Base-by-base conservation (phyloP, 2,329 filamentous ascomycete genomes). In the Aureobasidium namibiae region DNA sequence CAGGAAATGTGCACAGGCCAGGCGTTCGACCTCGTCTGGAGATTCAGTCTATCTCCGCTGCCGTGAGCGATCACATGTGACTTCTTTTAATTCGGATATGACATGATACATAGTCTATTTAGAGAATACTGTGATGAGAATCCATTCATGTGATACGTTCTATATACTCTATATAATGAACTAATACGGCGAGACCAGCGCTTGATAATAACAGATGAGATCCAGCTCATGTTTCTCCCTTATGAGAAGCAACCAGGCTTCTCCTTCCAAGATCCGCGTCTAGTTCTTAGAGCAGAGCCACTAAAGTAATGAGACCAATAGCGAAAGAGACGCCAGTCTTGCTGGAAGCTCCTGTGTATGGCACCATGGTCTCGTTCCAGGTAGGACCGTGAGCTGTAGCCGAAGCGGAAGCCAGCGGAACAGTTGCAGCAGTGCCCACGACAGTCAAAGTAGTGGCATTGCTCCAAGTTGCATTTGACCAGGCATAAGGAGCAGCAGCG, bases 281-380 rank as follows among this genome's bases (percentile, higher is more conserved):
- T 14, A 13, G 3, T 6, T 11, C 8, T 21, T 18, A 52, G 2
- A 52, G 13, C 41, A 45, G 38, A 14, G 39, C 16, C 16, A 38
- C 18, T 21, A 56, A 16, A 9, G 41, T 31, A 26, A 38, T 16
- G 18, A 56, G 11, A n/a, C 26, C 38, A n/a, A 18, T 29, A 26
- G n/a, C 41, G 10, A 56, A 16, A 0, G 41, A 26, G 16, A 38
- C 21, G 16, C 53, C 33, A 7, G 41, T 26, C 16, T 38, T 46
- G 53, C 41, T n/a, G 3, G 54, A 33, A 41, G 54, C 18, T 41
- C 54, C 54, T 14, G 54, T 58, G 36, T 31, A 58, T 16, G 44
- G 44, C 3, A 49, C 18, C 24, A 31, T 6, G 33, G 42, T 58
- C 13, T 33, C 23, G 18, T 41, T 49, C 41, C 24, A 38, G 7